Evolutionary conservation across 2,329 filamentous ascomycete species (phyloP).

Genomic region (Colletotrichum tanaceti): DNA sequence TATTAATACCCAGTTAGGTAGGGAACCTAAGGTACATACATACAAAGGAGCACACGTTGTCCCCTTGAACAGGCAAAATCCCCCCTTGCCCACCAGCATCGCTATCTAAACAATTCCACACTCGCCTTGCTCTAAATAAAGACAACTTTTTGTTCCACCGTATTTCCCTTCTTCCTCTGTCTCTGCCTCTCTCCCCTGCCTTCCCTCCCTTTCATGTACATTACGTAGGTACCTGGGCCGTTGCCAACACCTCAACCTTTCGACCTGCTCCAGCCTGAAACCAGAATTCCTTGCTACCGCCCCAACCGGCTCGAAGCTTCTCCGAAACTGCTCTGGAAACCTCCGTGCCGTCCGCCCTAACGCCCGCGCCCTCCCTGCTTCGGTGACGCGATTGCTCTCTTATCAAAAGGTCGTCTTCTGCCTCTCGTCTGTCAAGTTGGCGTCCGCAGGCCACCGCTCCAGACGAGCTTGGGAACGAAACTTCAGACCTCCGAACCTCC

Average conservation of each 20-base stretch:
- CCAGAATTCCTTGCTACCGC: conserved; percentile 30
- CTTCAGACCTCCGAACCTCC: conserved; percentile 11
- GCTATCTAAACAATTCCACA: background rate
- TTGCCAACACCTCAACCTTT: conserved; percentile 27
- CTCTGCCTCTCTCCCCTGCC: background rate
- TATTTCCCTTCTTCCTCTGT: background rate
- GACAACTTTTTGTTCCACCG: background rate
- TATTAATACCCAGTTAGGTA: background rate
- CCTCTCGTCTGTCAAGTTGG: conserved; percentile 27
- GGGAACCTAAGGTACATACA: background rate
- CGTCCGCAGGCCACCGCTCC: conserved; percentile 18
- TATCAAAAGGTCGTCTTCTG: conserved; percentile 6
- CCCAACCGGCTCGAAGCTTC: conserved; percentile 24
- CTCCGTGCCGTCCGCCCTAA: conserved; percentile 12
- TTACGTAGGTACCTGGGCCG: too few species aligned
- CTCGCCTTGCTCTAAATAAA: conserved; percentile 4
- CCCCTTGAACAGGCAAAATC: background rate
- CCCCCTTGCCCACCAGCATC: background rate
- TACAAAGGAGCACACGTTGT: conserved; percentile 20
- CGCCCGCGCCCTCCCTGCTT: conserved; percentile 3
- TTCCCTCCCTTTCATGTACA: conserved; percentile 1
- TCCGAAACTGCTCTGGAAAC: conserved; percentile 28
- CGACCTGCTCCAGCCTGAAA: conserved; percentile 31
- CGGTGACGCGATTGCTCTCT: conserved; percentile 8
- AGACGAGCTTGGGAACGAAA: conserved; percentile 15